Evolutionary conservation across 768 basidiomycete species (phyloP), one percentile per base, ranked within the genome.

Genomic region (Sistotremastrum niveocremeum): DNA sequence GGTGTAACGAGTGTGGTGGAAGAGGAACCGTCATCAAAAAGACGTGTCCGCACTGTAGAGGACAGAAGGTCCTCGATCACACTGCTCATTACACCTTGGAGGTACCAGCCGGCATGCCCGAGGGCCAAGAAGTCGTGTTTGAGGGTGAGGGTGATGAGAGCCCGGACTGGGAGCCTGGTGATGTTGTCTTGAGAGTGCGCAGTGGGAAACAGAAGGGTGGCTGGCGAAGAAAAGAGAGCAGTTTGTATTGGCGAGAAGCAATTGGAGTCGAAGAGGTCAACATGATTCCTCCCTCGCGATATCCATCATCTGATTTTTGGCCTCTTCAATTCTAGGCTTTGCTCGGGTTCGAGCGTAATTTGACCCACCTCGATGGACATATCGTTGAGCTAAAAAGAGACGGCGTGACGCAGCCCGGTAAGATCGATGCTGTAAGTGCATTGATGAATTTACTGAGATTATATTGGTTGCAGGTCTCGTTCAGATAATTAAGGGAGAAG

Each of bases 111-210:
- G 95, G 95, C 11, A 84, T 87, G 68, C 87, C 93, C 0, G 95
- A 99, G 57, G 90, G 86, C 1, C 81, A 86, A 56, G 88, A 99
- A 60, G 76, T 93, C 35, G 73, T 93, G 1, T 97, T 91, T 49
- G 88, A 95, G 54, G 90, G 89, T n/a, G 93, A 97, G 60, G 85
- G 86, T 39, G 95, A 98, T 59, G 93, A 99, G 65, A 84, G 72
- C 46, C 88, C 89, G 3, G 95, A 98, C 54, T 95, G 85, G 85
- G 91, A 94, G 56, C 69, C 95, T 5, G 95, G 95, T 6, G 93
- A 99, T 63, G 77, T 99, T 42, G 70, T 98, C 35, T 69, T 98
- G 41, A 70, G 90, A 43, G 80, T 98, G 10, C 69, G 83, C 52
- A 91, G 82, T 56, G 73, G 73, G 62, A 79, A 79, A 54, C 74